A percentile compares a stretch with the other conserved stretches of the same genome.
phyloP scores from a whole-genome alignment of 1,284 basidiomycete genomes.

The Vanrija sp. region DNA sequence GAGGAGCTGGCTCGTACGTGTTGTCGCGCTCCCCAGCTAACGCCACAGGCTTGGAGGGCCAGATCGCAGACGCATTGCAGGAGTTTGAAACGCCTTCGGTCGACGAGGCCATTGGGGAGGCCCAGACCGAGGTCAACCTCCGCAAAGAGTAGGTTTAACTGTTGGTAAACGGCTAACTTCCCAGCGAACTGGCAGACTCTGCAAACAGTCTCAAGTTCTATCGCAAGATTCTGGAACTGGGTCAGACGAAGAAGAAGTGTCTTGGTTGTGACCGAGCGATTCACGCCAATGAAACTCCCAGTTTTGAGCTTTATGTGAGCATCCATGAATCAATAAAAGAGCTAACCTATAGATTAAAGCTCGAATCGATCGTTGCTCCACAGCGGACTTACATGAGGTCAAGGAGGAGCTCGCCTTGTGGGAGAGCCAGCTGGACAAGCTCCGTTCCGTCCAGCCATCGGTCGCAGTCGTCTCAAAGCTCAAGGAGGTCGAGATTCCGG shows the following conservation, averaged over 20 bases:
- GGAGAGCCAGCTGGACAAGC: conserved; percentile 58
- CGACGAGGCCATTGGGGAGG: conserved; percentile 60
- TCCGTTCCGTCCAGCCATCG: conserved; percentile 60
- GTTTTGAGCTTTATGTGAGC: conserved; percentile 66
- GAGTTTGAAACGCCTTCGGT: conserved; percentile 50
- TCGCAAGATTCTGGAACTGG: conserved; percentile 60
- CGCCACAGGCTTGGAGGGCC: conserved; percentile 56
- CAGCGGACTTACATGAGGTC: conserved; percentile 43
- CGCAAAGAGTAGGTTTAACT: conserved; percentile 55
- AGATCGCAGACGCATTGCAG: conserved; percentile 53
- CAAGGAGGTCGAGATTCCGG: conserved; percentile 61
- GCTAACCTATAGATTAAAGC: conserved; percentile 53
- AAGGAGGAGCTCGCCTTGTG: conserved; percentile 59
- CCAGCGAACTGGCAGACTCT: conserved; percentile 16
- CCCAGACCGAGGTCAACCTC: conserved; percentile 56
- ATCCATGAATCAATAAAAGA: too few relatives aligned
- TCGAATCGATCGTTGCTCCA: conserved; percentile 20
- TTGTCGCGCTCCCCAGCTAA: background rate
- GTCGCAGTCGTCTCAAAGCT: conserved; percentile 52
- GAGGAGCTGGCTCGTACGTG: conserved; percentile 62
- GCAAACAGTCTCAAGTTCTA: conserved; percentile 53
- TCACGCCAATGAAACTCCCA: conserved; percentile 58
- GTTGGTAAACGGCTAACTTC: background rate
- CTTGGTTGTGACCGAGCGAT: conserved; percentile 71
- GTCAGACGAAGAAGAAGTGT: conserved; percentile 66